Conservation (phyloP, 495 filamentous ascomycete species). For the Physcia stellaris region DNA sequence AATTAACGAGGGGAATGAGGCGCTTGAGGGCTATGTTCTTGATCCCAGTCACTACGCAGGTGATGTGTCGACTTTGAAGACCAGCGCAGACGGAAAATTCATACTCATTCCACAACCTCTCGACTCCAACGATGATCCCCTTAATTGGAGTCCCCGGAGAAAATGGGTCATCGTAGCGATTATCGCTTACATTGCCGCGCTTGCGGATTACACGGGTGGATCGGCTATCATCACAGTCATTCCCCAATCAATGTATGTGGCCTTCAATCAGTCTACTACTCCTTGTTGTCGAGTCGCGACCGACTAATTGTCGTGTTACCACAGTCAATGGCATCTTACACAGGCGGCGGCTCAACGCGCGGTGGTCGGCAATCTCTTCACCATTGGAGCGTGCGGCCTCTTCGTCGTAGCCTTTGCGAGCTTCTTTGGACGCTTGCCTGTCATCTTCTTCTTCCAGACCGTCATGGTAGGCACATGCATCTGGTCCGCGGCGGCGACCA, state of each 20-base stretch:
- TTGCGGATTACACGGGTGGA: conserved; percentile 43
- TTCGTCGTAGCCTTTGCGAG: conserved; percentile 40
- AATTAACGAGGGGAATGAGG: too few species aligned
- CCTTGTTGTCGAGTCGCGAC: neutral
- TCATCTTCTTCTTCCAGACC: conserved; percentile 45
- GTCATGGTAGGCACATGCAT: conserved; percentile 32
- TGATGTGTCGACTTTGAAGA: too few species aligned
- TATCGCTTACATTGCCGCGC: conserved; percentile 37
- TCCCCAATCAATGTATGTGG: conserved; percentile 34
- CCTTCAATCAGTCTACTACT: too few species aligned
- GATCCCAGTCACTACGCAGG: too few species aligned
- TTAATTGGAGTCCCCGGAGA: conserved; percentile 41
- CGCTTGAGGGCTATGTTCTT: too few species aligned
- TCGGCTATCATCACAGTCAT: conserved; percentile 40
- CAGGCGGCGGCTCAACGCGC: conserved; percentile 38
- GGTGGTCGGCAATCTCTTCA: conserved; percentile 43
- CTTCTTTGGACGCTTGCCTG: conserved; percentile 46
- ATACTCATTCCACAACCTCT: conserved; percentile 42
- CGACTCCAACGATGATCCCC: conserved; percentile 39
- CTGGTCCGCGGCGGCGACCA: conserved; percentile 39
- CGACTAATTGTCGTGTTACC: neutral
- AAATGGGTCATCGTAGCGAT: conserved; percentile 42
- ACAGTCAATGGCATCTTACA: conserved; percentile 19
- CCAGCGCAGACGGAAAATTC: conserved; percentile 7
- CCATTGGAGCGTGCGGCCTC: conserved; percentile 41